A percentile compares a stretch with the other conserved stretches of the same genome.
Conservation (phyloP, 2,329 filamentous ascomycete genomes). For the Dactylonectria estremocensis region DNA sequence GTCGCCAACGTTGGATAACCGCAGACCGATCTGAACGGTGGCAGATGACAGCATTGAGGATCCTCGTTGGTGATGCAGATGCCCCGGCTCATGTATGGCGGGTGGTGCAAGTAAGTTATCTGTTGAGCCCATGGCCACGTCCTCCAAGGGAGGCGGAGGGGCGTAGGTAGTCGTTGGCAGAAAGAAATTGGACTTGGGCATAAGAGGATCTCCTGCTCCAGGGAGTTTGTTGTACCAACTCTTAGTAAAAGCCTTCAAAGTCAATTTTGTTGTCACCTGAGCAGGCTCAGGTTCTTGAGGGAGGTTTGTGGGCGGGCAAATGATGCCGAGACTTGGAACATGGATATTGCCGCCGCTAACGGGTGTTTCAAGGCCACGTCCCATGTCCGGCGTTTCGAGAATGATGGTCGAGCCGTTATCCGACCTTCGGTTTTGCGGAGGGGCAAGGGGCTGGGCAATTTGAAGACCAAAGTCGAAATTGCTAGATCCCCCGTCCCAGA, state of each 20-base stretch:
- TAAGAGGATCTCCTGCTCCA: slow-evolving; percentile 43
- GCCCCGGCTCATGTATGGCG: slow-evolving; percentile 57
- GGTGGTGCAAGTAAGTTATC: slow-evolving; percentile 57
- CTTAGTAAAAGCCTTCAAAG: slow-evolving; percentile 44
- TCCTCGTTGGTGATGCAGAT: slow-evolving; percentile 66
- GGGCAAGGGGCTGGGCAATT: slow-evolving; percentile 29
- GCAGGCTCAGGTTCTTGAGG: slow-evolving; percentile 36
- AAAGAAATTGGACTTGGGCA: slow-evolving; percentile 49
- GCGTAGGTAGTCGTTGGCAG: slow-evolving; percentile 66
- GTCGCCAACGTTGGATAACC: slow-evolving; percentile 73
- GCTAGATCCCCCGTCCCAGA: slow-evolving; percentile 34
- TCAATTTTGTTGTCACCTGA: slow-evolving; percentile 38
- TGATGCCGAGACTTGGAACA: slow-evolving; percentile 38
- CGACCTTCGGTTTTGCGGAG: slow-evolving; percentile 15
- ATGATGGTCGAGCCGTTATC: not conserved
- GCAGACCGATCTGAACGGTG: slow-evolving; percentile 80
- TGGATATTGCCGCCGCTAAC: slow-evolving; percentile 15
- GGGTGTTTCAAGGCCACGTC: not conserved
- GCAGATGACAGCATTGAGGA: slow-evolving; percentile 76
- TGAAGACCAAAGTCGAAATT: slow-evolving; percentile 29
- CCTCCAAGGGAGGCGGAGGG: slow-evolving; percentile 33
- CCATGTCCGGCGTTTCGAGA: slow-evolving; percentile 23
- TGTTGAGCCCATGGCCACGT: slow-evolving; percentile 17
- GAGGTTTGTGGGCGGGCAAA: slow-evolving; percentile 37
- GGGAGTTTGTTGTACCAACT: slow-evolving; percentile 49